Percentiles rank a stretch among this genome's conserved stretches.
Conservation (phyloP, 768 basidiomycete genomes). For the Nidularia sp. region DNA sequence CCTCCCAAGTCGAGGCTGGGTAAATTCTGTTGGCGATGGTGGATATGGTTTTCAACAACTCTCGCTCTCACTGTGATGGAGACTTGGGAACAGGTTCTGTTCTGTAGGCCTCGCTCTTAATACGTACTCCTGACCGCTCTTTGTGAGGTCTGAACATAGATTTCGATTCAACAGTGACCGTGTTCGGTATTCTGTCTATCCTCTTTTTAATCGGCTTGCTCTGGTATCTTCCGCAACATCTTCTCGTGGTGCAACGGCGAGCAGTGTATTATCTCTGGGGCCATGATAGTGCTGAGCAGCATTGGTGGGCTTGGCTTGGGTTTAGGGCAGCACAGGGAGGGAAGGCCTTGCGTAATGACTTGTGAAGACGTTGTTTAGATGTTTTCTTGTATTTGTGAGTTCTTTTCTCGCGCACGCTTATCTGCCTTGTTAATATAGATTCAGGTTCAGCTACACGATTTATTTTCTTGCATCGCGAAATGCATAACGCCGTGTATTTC, state of each 20-base stretch:
- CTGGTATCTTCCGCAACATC: slow-evolving; percentile 56
- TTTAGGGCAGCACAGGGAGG: neutral
- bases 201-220: slow-evolving; percentile 48
- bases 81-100: slow-evolving; percentile 64
- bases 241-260: slow-evolving; percentile 46
- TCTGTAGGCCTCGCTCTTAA: slow-evolving; percentile 36
- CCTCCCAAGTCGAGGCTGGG: slow-evolving; percentile 16
- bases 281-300: neutral
- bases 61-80: slow-evolving; percentile 60
- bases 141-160: neutral
- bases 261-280: slow-evolving; percentile 65
- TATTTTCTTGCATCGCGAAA: too few relatives aligned
- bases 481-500: too few relatives aligned
- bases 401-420: neutral
- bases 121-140: too few relatives aligned
- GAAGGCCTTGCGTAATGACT: neutral
- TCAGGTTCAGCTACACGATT: too few relatives aligned
- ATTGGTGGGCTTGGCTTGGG: neutral
- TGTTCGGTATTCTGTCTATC: slow-evolving; percentile 31
- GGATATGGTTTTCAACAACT: slow-evolving; percentile 55
- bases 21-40: slow-evolving; percentile 42
- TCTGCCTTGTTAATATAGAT: too few relatives aligned
- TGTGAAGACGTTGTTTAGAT: neutral
- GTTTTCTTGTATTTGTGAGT: neutral
- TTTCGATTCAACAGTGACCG: slow-evolving; percentile 25